Base-by-base conservation (phyloP, 2,329 filamentous ascomycete genomes). In the Paradendryphiella salina region DNA sequence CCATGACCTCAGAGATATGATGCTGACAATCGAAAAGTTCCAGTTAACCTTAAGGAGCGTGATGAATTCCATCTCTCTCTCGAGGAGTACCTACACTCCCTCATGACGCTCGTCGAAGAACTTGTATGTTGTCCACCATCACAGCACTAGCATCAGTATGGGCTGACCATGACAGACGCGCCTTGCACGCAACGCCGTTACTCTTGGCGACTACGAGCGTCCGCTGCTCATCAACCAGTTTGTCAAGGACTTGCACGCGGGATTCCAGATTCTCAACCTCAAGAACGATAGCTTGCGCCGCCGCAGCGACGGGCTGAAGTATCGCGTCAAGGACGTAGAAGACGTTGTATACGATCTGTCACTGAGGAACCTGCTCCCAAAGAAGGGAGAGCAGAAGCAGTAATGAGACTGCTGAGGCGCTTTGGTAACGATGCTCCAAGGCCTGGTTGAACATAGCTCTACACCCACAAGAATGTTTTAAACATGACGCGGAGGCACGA, bases 311-410 rank as follows among this genome's bases (percentile, higher is more conserved):
- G 88, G 87, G 4, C 88, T 99, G 75, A 99, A 99, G 80, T 99
- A 99, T 71, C 87, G 88, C 65, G 90, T 99, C 67, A 99, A 97
- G 81, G 93, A 96, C 73, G 90, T 96, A 10, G 94, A 99, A 79
- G 94, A 97, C 70, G 91, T 99, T 10, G 93, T 97, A 42, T 99
- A 99, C 69, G 94, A 99, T 72, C 77, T 99, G 49, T 93, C 89
- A 18, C 77, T 99, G 69, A 83, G 94, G 52, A 93, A 94, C 42
- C 73, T 97, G 67, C 80, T 95, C 10, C 65, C 67, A 2, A 71
- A 70, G 54, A 69, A 69, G 23, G 46, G 39, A 13, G 50, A 54
- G 23, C 43, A 54, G 42, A 50, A 46, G 51, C 41, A 54, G 29
- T 38, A 37, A n/a, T 9, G 10, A 17, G 14, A 34, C 9, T 14